These are phyloP conservation scores for Spatholobus suberectus DNA, from an alignment of 306 rosid genomes.

Conservation along the genomic window DNA sequence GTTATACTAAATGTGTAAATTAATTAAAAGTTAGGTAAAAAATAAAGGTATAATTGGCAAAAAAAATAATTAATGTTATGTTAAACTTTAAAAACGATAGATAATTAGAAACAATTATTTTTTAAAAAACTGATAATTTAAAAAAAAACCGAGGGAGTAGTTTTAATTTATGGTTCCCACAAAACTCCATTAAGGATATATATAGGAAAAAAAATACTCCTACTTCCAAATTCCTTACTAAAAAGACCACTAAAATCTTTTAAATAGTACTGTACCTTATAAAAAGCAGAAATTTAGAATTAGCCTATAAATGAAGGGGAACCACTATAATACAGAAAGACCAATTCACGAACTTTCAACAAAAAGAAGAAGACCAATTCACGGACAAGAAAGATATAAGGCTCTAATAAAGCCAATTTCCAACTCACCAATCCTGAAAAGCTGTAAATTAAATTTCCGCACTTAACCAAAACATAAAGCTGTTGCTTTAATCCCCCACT, in stretches of 20 bases:
- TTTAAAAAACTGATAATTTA: too few species aligned
- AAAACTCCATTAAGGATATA: background rate
- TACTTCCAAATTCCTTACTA: background rate
- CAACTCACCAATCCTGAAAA: constrained; percentile 38
- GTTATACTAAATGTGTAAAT: too few species aligned
- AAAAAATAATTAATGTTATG: too few species aligned
- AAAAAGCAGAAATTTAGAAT: background rate
- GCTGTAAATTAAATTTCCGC: constrained; percentile 13
- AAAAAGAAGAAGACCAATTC: background rate
- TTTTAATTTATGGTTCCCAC: too few species aligned
- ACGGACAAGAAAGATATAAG: constrained; percentile 13
- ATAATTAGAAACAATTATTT: too few species aligned
- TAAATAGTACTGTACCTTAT: background rate
- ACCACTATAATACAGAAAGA: background rate
- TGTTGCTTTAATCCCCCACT: constrained; percentile 45
- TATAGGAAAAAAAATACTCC: background rate
- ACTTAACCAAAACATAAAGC: constrained; percentile 36
- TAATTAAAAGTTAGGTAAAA: too few species aligned
- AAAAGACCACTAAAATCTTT: background rate
- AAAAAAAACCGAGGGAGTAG: too few species aligned
- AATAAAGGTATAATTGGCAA: too few species aligned
- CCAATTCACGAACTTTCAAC: background rate
- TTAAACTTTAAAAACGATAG: too few species aligned
- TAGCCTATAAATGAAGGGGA: background rate
- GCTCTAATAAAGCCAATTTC: constrained; percentile 26